A percentile compares a stretch with the other conserved stretches of the same genome.
These are phyloP conservation scores for Phytophthora vignae DNA, from an alignment of 352 stramenopile species.

Conservation along the genomic window DNA sequence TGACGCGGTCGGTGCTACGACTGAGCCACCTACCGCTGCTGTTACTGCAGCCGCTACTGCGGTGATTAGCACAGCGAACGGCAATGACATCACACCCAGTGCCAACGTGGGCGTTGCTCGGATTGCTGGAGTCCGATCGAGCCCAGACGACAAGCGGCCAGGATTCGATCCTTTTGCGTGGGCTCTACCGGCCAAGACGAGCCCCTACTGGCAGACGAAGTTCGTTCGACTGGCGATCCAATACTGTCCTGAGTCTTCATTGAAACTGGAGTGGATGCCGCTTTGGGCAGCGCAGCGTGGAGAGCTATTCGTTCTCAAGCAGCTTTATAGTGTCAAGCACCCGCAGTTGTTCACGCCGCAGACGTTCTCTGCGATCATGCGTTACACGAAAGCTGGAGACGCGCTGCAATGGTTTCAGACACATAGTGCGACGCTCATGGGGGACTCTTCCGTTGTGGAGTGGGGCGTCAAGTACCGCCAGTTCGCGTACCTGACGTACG, in stretches of 20 bases:
- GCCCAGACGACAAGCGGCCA: constrained; percentile 14
- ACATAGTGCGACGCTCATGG: constrained; percentile 24
- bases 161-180: constrained; percentile 38
- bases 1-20: background rate
- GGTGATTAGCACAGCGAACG: constrained; percentile 17
- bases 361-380: constrained; percentile 41
- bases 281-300: constrained; percentile 45
- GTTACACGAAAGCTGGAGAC: constrained; percentile 44
- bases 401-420: constrained; percentile 46
- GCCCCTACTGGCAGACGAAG: constrained; percentile 34
- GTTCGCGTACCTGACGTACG: constrained; percentile 37
- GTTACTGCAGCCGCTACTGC: constrained; percentile 7
- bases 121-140: constrained; percentile 10
- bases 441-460: constrained; percentile 33
- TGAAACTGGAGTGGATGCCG: constrained; percentile 40
- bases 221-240: constrained; percentile 33
- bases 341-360: constrained; percentile 45
- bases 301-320: constrained; percentile 36
- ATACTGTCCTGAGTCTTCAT: constrained; percentile 31
- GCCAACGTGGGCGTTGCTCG: constrained; percentile 1
- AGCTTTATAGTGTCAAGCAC: constrained; percentile 33
- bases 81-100: constrained; percentile 10
- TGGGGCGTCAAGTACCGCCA: constrained; percentile 49
- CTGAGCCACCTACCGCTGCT: constrained; percentile 18
- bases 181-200: constrained; percentile 42